Evolutionary conservation across 2,329 filamentous ascomycete genomes (phyloP).

Genomic region (Myriosclerotinia curreyana): DNA sequence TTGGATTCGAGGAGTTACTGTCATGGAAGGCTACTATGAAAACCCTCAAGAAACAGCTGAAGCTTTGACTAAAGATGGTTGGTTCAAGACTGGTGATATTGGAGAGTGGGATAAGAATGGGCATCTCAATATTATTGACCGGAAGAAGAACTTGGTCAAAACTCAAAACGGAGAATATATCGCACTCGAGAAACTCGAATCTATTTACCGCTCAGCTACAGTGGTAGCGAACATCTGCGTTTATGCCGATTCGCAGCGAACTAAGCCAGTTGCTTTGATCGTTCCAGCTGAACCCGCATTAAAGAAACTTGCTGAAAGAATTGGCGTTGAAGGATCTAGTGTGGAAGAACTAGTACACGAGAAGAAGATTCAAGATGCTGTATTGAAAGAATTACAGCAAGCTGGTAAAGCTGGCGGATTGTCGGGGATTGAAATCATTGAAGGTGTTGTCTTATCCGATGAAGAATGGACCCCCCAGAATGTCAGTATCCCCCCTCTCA

Average conservation of each 20-base stretch:
- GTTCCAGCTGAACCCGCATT: conserved; percentile 63
- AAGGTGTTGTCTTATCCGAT: conserved; percentile 73
- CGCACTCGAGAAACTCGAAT: conserved; percentile 92
- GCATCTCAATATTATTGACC: conserved; percentile 84
- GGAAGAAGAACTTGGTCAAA: conserved; percentile 98
- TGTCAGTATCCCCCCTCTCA: conserved; percentile 53
- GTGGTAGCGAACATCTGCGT: conserved; percentile 85
- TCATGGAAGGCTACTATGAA: conserved; percentile 77
- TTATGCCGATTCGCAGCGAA: conserved; percentile 71
- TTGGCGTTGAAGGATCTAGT: conserved; percentile 61
- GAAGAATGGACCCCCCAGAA: conserved; percentile 86
- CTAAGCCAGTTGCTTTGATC: conserved; percentile 80
- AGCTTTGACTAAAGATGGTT: conserved; percentile 76
- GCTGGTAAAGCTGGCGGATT: conserved; percentile 66
- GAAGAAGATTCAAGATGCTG: conserved; percentile 58
- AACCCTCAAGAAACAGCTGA: conserved; percentile 82
- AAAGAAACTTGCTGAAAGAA: conserved; percentile 55
- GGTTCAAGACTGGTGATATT: conserved; percentile 97
- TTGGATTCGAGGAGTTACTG: conserved; percentile 74
- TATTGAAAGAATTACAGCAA: conserved; percentile 65
- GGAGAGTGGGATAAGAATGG: conserved; percentile 81
- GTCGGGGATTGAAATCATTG: conserved; percentile 68
- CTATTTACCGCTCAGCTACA: conserved; percentile 77
- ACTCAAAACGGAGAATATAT: conserved; percentile 95
- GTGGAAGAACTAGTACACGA: conserved; percentile 65